Percentiles rank a stretch among this genome's conserved stretches.
Conservation (phyloP, 179 eudicot species). For the Actinidia arguta region DNA sequence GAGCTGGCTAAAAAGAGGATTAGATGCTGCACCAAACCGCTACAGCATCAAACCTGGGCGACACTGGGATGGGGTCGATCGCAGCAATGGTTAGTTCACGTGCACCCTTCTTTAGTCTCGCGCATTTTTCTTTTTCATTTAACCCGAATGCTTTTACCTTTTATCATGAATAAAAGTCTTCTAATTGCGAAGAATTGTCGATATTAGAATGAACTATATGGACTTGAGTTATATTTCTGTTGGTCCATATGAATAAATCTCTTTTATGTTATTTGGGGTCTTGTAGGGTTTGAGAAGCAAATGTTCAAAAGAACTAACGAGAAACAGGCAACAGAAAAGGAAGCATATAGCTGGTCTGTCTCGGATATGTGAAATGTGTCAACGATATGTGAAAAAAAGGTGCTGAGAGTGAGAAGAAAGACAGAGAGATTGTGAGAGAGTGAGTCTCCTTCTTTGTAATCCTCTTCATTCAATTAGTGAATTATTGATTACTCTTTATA, state of each 20-base stretch:
- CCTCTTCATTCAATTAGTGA: too few relatives aligned
- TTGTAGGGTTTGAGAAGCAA: conserved; percentile 76
- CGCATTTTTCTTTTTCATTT: background rate
- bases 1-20: conserved; percentile 86
- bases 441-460: too few relatives aligned
- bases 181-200: background rate
- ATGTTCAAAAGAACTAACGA: conserved; percentile 74
- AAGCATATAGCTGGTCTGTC: conserved; percentile 97
- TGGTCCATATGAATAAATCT: background rate
- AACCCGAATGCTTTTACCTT: background rate
- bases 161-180: background rate
- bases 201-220: background rate
- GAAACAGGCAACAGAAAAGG: conserved; percentile 81
- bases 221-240: background rate
- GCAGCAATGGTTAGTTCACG: conserved; percentile 73
- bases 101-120: too few relatives aligned
- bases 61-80: conserved; percentile 99
- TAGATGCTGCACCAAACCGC: conserved; percentile 85
- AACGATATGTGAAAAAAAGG: too few relatives aligned
- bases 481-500: too few relatives aligned
- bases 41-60: conserved; percentile 95
- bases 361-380: conserved; percentile 98
- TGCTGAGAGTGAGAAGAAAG: too few relatives aligned
- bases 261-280: background rate
- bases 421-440: too few relatives aligned